A percentile compares a stretch with the other conserved stretches of the same genome.
Conservation (phyloP, 768 basidiomycete genomes). For the Boletus coccyginus region DNA sequence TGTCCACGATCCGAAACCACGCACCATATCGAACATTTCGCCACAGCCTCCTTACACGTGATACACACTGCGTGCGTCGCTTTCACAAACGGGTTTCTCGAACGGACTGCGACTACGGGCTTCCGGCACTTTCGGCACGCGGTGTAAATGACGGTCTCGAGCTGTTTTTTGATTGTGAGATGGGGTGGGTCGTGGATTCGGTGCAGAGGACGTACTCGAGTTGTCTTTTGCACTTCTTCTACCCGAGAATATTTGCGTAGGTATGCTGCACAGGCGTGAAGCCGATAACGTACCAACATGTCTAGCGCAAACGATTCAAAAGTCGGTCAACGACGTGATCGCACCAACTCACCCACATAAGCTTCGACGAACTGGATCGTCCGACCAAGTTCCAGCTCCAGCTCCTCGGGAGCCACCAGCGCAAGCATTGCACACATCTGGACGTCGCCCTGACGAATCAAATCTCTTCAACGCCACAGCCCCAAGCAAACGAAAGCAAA, state of each 20-base stretch:
- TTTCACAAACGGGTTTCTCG: constrained; percentile 28
- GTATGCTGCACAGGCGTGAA: constrained; percentile 71
- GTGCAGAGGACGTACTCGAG: constrained; percentile 42
- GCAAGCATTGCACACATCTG: constrained; percentile 78
- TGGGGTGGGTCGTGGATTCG: too few species aligned
- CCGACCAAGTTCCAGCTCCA: constrained; percentile 45
- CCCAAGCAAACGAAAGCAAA: neutral
- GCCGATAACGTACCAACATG: constrained; percentile 54
- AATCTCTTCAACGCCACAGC: neutral
- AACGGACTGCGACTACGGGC: constrained; percentile 43
- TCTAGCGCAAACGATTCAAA: constrained; percentile 40
- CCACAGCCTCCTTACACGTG: constrained; percentile 48
- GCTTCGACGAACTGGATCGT: constrained; percentile 58
- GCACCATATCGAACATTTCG: constrained; percentile 72
- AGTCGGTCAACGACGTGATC: neutral
- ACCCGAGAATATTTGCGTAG: constrained; percentile 60
- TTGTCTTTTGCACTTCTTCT: constrained; percentile 50
- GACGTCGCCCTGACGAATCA: constrained; percentile 60
- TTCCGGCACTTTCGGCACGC: constrained; percentile 70
- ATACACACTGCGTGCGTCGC: constrained; percentile 56
- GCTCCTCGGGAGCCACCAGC: constrained; percentile 57
- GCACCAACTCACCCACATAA: constrained; percentile 59
- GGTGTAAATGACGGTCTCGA: constrained; percentile 71
- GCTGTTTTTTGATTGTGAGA: constrained; percentile 35
- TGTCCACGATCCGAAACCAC: constrained; percentile 17